phyloP scores from a whole-genome alignment of 495 filamentous ascomycete genomes.

The Tuber melanosporum region DNA sequence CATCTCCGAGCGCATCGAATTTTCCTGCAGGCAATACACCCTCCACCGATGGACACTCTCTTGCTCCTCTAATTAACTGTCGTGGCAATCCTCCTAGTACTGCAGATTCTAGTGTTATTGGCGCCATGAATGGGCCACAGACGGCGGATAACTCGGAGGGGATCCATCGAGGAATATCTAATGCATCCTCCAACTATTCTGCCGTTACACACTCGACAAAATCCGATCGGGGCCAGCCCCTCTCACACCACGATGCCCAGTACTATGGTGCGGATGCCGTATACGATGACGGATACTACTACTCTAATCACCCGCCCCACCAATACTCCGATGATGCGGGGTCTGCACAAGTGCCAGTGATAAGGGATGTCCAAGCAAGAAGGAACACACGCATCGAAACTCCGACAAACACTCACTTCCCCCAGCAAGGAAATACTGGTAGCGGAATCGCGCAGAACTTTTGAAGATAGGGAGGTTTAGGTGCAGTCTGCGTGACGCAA shows the following conservation, averaged over 20 bases:
- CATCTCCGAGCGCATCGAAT: slow-evolving; percentile 62
- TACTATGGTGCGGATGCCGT: slow-evolving; percentile 45
- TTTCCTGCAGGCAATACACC: slow-evolving; percentile 50
- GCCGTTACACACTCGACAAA: slow-evolving; percentile 72
- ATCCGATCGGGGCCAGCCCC: slow-evolving; percentile 60
- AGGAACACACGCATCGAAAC: slow-evolving; percentile 93
- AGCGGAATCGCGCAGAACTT: slow-evolving; percentile 99
- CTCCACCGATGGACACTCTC: slow-evolving; percentile 56
- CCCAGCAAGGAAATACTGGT: slow-evolving; percentile 64
- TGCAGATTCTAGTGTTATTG: slow-evolving; percentile 66
- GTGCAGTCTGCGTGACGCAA: not conserved
- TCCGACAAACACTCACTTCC: slow-evolving; percentile 62
- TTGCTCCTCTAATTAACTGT: slow-evolving; percentile 56
- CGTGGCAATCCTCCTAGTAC: slow-evolving; percentile 51
- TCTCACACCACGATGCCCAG: slow-evolving; percentile 37
- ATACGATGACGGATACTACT: slow-evolving; percentile 48
- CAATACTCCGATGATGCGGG: slow-evolving; percentile 50
- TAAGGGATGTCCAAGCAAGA: slow-evolving; percentile 85
- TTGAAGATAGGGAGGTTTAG: slow-evolving; percentile 43
- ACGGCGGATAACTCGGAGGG: slow-evolving; percentile 59
- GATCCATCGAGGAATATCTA: slow-evolving; percentile 84
- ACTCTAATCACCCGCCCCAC: slow-evolving; percentile 45
- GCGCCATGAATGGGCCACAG: slow-evolving; percentile 63
- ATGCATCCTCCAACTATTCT: slow-evolving; percentile 94
- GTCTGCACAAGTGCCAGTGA: slow-evolving; percentile 57